Base-by-base conservation (phyloP, 1,284 basidiomycete species). In the Irpex sp. region DNA sequence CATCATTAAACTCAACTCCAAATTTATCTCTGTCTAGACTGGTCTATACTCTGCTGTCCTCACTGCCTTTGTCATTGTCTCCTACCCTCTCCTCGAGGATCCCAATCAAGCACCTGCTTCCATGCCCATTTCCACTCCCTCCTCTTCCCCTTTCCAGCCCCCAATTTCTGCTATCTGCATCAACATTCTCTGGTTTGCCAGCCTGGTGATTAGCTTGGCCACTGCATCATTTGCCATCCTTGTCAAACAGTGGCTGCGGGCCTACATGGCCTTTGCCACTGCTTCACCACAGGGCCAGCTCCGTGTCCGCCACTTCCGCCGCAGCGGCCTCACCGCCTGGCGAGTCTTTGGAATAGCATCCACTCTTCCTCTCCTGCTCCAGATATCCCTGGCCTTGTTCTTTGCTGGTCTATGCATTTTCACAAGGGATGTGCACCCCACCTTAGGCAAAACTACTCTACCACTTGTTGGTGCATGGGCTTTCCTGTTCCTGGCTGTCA, bases 171-270 rank as follows among this genome's bases (percentile, higher is more conserved):
- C 61, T 9, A 23, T 56, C 8, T 35, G 58, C 14, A 37, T 63
- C 55, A 64, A 63, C 35, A 48, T 53, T 2, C 58, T 66, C 6
- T 66, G 65, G 63, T 63, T 66, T 52, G 33, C 52, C 16, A 60
- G 61, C 19, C 57, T 66, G 0, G 61, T 66, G 14, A 45, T 64
- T 56, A 64, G 63, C 39, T 56, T 66, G 0, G 52, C 60, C n/a
- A 56, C 63, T 4, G 65, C 65, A 9, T 60, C 62, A 8, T 42
- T 66, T 21, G 61, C 61, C 18, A 64, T 66, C 36, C 58, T 59
- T 12, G 60, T 63, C 42, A 66, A 63, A 37, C 65, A 66, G 54
- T 66, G 65, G 65, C 61, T 66, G n/a, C 54, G 60, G 7, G 56
- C 58, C 28, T 33, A 33, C 28, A 33, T 33, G 28, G 28, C 28